These are phyloP conservation scores for Rhodofomes roseus DNA, from an alignment of 1,284 basidiomycete species.

Conservation along the genomic window DNA sequence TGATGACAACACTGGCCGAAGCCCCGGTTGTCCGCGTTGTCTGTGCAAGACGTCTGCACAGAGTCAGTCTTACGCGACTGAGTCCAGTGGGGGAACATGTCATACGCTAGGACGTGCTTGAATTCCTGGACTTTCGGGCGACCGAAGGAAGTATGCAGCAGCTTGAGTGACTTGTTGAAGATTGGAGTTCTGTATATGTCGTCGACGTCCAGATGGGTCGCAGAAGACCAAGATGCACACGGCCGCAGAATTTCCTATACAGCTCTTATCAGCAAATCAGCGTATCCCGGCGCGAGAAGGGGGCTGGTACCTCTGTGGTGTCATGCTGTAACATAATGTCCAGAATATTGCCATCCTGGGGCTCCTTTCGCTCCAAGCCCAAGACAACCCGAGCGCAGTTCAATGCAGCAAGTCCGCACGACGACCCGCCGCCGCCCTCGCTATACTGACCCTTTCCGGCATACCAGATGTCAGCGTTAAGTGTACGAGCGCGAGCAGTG, in stretches of 20 bases:
- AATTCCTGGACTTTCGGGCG: constrained; percentile 38
- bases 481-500: too few relatives aligned
- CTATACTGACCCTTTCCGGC: constrained; percentile 16
- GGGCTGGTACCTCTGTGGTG: not conserved
- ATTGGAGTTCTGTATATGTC: constrained; percentile 31
- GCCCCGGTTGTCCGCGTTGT: constrained; percentile 31
- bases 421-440: constrained; percentile 27
- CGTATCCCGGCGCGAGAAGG: not conserved
- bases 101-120: constrained; percentile 42
- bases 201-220: constrained; percentile 55
- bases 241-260: constrained; percentile 19
- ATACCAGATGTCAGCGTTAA: constrained; percentile 10
- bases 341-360: constrained; percentile 32
- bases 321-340: not conserved
- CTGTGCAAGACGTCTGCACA: constrained; percentile 1
- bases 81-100: not conserved
- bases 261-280: too few relatives aligned
- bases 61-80: too few relatives aligned
- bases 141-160: constrained; percentile 36
- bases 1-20: constrained; percentile 48
- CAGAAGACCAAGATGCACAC: constrained; percentile 40
- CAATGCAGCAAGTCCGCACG: constrained; percentile 58
- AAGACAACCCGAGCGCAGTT: constrained; percentile 53
- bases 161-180: constrained; percentile 35
- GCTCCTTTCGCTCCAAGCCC: constrained; percentile 30